Evolutionary conservation across 2,329 filamentous ascomycete species (phyloP).

Genomic region (Calonectria leucothoes): DNA sequence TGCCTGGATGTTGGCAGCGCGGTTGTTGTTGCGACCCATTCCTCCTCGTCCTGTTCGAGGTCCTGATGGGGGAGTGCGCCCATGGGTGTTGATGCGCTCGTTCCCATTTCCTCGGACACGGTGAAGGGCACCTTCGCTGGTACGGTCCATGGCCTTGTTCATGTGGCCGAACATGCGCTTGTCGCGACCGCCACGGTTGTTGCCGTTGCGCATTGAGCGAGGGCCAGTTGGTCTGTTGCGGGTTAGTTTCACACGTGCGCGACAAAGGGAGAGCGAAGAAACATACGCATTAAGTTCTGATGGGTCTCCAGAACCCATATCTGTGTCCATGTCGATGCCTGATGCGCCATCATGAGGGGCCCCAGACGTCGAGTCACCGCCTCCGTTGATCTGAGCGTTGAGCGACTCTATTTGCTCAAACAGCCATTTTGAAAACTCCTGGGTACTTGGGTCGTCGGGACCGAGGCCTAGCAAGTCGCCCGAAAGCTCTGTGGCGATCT

Average conservation of each 20-base stretch:
- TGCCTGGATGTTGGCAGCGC: constrained; percentile 61
- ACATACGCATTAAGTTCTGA: constrained; percentile 71
- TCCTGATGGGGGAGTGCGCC: constrained; percentile 77
- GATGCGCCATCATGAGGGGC: constrained; percentile 49
- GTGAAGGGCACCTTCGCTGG: constrained; percentile 80
- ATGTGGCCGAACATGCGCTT: constrained; percentile 89
- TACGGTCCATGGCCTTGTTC: constrained; percentile 84
- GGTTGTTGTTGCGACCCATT: constrained; percentile 60
- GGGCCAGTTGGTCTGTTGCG: constrained; percentile 85
- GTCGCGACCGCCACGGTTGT: constrained; percentile 70
- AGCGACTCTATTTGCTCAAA: constrained; percentile 84
- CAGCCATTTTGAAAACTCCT: constrained; percentile 91
- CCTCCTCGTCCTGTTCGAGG: constrained; percentile 68
- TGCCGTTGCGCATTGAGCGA: constrained; percentile 87
- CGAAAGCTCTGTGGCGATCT: constrained; percentile 89
- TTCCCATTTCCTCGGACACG: constrained; percentile 79
- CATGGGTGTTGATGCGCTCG: constrained; percentile 85
- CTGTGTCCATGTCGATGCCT: constrained; percentile 70
- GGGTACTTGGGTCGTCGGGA: constrained; percentile 84
- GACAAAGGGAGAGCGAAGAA: background rate
- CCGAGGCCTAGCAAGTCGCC: constrained; percentile 86
- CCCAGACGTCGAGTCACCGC: constrained; percentile 42
- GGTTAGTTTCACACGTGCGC: constrained; percentile 52
- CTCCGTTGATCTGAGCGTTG: constrained; percentile 71
- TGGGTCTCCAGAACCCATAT: constrained; percentile 73